Evolutionary conservation across 805 yeast genomes (phyloP).

Genomic region (Ogataea methylovora): DNA sequence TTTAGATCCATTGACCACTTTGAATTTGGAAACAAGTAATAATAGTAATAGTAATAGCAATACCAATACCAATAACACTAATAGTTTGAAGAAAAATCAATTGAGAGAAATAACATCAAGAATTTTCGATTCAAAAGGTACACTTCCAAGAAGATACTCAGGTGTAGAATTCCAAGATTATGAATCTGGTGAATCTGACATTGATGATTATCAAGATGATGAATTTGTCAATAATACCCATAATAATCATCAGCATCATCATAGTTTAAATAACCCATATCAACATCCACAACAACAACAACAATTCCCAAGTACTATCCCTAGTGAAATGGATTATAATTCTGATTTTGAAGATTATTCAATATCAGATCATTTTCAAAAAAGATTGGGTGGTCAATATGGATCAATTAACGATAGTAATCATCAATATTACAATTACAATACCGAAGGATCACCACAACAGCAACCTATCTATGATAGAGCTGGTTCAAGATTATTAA

Average conservation of each 20-base stretch:
- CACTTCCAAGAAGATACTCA: slow-evolving; percentile 65
- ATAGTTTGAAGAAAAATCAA: slow-evolving; percentile 7
- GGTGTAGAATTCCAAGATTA: slow-evolving; percentile 32
- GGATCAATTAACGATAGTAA: neutral
- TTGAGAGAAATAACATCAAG: slow-evolving; percentile 57
- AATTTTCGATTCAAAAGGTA: slow-evolving; percentile 64
- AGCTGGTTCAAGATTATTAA: slow-evolving; percentile 4
- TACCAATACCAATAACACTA: slow-evolving; percentile 1
- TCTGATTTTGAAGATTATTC: neutral
- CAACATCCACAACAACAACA: neutral
- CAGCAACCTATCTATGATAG: no score
- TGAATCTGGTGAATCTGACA: slow-evolving; percentile 47
- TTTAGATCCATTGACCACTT: slow-evolving; percentile 9
- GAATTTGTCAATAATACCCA: slow-evolving; percentile 2
- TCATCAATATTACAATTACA: neutral
- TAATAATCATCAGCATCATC: neutral
- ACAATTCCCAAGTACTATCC: neutral
- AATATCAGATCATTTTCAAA: neutral
- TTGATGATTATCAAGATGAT: slow-evolving; percentile 31
- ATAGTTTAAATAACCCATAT: neutral
- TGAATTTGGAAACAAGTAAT: slow-evolving; percentile 4
- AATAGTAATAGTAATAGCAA: slow-evolving; percentile 2
- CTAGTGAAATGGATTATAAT: neutral
- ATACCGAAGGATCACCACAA: no score
- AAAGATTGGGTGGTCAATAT: neutral